phyloP scores from a whole-genome alignment of 768 basidiomycete species.

The Stropharia rugosoannulata region DNA sequence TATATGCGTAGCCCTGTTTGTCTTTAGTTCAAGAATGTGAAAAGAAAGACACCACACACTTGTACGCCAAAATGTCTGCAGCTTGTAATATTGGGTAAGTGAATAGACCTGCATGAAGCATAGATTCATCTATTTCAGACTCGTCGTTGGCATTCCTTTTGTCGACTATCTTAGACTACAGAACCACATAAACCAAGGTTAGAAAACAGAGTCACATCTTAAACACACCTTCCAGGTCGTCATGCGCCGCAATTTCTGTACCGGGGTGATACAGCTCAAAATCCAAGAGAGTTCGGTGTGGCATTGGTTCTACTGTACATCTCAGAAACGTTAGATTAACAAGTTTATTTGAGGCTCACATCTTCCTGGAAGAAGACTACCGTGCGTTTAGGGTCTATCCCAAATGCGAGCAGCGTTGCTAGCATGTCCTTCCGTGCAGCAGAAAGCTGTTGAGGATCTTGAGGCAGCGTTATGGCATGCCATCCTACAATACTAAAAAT shows the following conservation, averaged over 20 bases:
- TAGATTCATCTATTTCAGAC: slow-evolving; percentile 77
- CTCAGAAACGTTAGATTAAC: background rate
- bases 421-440: slow-evolving; percentile 73
- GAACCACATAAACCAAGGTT: background rate
- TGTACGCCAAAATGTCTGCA: slow-evolving; percentile 87
- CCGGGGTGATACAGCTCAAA: slow-evolving; percentile 78
- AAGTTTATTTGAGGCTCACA: slow-evolving; percentile 43
- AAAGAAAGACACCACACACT: slow-evolving; percentile 39
- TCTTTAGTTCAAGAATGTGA: background rate
- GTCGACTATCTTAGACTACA: slow-evolving; percentile 71
- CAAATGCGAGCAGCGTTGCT: slow-evolving; percentile 81
- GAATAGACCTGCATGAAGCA: slow-evolving; percentile 82
- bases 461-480: slow-evolving; percentile 92
- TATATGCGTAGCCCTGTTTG: slow-evolving; percentile 78
- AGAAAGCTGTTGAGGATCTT: slow-evolving; percentile 66
- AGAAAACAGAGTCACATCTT: too few species aligned
- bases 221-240: slow-evolving; percentile 89
- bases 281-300: slow-evolving; percentile 93
- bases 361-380: slow-evolving; percentile 89
- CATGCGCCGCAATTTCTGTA: slow-evolving; percentile 86
- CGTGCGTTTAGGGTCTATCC: slow-evolving; percentile 74
- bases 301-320: slow-evolving; percentile 59
- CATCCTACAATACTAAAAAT: slow-evolving; percentile 90
- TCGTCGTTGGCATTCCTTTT: slow-evolving; percentile 73
- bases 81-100: slow-evolving; percentile 94